phyloP scores from a whole-genome alignment of 129 eudicot genomes.

The Cynara cardunculus region DNA sequence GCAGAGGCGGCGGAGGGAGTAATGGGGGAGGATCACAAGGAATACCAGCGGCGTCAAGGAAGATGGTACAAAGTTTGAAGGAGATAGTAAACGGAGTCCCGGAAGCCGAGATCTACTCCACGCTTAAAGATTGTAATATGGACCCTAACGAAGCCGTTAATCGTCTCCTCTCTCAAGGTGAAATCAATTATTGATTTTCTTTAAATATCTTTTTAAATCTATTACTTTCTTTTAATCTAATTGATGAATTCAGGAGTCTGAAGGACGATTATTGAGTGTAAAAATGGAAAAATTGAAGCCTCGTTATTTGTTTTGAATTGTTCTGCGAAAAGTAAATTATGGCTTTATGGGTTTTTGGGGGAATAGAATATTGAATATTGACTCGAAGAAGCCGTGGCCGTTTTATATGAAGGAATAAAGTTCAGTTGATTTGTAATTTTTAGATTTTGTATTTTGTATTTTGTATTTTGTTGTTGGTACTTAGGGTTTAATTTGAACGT shows the following conservation, averaged over 20 bases:
- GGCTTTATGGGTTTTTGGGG: neutral
- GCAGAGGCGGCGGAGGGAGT: conserved; percentile 37
- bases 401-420: neutral
- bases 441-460: neutral
- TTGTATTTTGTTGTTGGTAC: neutral
- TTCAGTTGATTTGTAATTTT: neutral
- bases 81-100: conserved; percentile 66
- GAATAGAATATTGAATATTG: neutral
- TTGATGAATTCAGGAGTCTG: neutral
- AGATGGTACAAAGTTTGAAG: conserved; percentile 68
- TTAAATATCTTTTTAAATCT: neutral
- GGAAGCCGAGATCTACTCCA: conserved; percentile 80
- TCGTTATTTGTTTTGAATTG: neutral
- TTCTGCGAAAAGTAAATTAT: neutral
- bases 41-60: conserved; percentile 55
- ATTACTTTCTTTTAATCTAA: neutral
- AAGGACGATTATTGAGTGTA: conserved; percentile 4
- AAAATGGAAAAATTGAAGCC: neutral
- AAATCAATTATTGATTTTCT: neutral
- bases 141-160: conserved; percentile 85
- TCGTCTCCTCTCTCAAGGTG: conserved; percentile 87
- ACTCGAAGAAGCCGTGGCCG: neutral
- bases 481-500: neutral
- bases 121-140: conserved; percentile 84
- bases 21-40: conserved; percentile 35